Base-by-base conservation (phyloP, 345 rosid genomes). In the Brassica juncea region DNA sequence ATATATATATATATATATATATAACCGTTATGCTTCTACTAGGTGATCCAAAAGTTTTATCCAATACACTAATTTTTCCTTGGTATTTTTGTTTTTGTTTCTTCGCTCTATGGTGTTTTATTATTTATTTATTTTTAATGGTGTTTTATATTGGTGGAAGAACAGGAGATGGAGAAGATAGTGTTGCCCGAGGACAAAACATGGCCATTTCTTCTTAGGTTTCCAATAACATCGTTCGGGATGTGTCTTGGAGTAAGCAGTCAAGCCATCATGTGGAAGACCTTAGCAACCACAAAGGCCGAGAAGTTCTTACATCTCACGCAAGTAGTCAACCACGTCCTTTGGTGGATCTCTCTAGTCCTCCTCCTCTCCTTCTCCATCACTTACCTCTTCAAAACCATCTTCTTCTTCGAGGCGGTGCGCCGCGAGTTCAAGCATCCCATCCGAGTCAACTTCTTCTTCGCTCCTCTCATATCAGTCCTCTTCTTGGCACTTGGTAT, bases 141-240 rank as follows among this genome's bases (percentile, higher is more conserved):
- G 60, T 8, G 34, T 39, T 28, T 15, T 9, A 7, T 59, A 58
- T 57, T 68, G 31, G 25, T 32, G 73, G 15, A 27, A 25, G 19
- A 44, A 15, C 86, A 94, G 97, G 82, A 88, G 59, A 88, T 82
- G 2, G 98, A 94, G 85, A 82, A 88, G 78, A 88, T 88, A 59
- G 83, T 92, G 14, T 87, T 94, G 25, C 98, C 97, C 2, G 89
- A 84, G 1, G 94, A 91, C 85, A 88, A 85, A 86, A 82, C 58
- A 21, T 94, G 98, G 97, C 98, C 98, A 16, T 94, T 92, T 79
- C 94, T 94, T 80, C 90, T 92, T 3, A 88, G 97, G 25, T 94
- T 19, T 79, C 91, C 94, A 0, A 63, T 94, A 60, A 87, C 97
- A 66, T 88, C 97, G 0, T 94, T 87, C 15, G 97, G 98, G 84